These are phyloP conservation scores for Solanum corneliomulleri DNA, from an alignment of 257 asterid genomes.

Conservation along the genomic window DNA sequence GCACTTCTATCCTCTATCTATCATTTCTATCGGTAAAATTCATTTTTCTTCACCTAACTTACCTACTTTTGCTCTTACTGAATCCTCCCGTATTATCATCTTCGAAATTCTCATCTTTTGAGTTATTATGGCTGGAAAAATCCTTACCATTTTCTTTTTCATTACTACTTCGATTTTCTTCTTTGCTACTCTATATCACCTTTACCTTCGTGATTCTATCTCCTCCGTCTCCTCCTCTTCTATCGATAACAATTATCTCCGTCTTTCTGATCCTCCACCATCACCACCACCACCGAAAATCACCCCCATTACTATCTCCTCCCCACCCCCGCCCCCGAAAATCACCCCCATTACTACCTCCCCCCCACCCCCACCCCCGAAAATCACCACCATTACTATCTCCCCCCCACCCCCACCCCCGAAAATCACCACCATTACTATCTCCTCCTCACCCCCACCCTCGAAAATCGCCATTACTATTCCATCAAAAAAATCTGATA, in stretches of 20 bases:
- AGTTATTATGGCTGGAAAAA: slow-evolving; percentile 39
- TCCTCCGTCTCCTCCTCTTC: background rate
- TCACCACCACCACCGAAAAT: background rate
- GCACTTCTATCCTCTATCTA: background rate
- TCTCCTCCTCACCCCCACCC: background rate
- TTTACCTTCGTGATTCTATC: slow-evolving; percentile 22
- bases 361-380: background rate
- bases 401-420: background rate
- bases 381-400: background rate
- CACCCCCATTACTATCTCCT: background rate
- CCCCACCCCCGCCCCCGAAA: background rate
- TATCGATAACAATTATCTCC: slow-evolving; percentile 5
- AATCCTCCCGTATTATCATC: background rate
- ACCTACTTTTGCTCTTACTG: background rate
- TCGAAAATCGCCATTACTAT: background rate
- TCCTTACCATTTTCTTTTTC: slow-evolving; percentile 34
- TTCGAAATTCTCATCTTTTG: background rate
- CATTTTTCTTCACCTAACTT: background rate
- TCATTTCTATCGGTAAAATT: background rate
- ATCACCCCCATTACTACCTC: background rate
- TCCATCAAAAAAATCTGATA: background rate
- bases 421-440: background rate
- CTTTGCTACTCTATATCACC: slow-evolving; percentile 45
- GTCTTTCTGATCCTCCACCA: background rate
- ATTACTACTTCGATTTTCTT: slow-evolving; percentile 27